A percentile compares a stretch with the other conserved stretches of the same genome.
Conservation (phyloP, 305 asterid species). For the Ajuga reptans region DNA sequence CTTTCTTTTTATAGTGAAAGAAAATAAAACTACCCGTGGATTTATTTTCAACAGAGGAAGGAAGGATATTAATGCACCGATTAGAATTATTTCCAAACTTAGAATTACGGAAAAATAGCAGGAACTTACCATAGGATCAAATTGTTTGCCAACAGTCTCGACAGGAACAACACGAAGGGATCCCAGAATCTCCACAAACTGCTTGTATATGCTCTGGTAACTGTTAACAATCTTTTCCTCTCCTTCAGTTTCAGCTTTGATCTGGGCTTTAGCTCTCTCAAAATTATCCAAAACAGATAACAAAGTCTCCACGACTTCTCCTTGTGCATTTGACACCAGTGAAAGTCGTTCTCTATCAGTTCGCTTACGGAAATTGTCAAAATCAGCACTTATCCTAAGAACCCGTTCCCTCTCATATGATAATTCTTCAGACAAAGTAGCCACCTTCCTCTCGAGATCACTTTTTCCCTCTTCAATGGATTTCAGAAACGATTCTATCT, state of each 20-base stretch:
- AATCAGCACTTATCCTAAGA: conserved; percentile 76
- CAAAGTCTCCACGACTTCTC: conserved; percentile 67
- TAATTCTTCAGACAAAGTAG: conserved; percentile 44
- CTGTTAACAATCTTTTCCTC: conserved; percentile 68
- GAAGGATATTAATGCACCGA: neutral
- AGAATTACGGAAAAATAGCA: neutral
- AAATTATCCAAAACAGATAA: conserved; percentile 76
- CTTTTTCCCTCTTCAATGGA: conserved; percentile 56
- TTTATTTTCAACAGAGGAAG: neutral
- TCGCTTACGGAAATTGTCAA: conserved; percentile 70
- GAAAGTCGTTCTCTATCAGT: conserved; percentile 58
- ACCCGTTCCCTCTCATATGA: conserved; percentile 53
- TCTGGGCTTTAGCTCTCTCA: conserved; percentile 70
- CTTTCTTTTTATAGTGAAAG: too few species aligned
- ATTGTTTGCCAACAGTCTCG: conserved; percentile 56
- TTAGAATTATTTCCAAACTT: neutral
- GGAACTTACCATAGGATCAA: conserved; percentile 66
- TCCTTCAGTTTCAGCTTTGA: conserved; percentile 68
- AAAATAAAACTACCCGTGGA: neutral
- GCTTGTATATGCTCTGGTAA: conserved; percentile 73
- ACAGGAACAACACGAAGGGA: conserved; percentile 62
- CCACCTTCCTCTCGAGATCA: conserved; percentile 45
- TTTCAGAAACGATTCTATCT: conserved; percentile 47
- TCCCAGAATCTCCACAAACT: conserved; percentile 64
- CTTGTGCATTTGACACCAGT: conserved; percentile 62